Percentiles rank a stretch among this genome's conserved stretches.
phyloP scores from a whole-genome alignment of 164 flowering plant species.

The Nymphaea colorata region DNA sequence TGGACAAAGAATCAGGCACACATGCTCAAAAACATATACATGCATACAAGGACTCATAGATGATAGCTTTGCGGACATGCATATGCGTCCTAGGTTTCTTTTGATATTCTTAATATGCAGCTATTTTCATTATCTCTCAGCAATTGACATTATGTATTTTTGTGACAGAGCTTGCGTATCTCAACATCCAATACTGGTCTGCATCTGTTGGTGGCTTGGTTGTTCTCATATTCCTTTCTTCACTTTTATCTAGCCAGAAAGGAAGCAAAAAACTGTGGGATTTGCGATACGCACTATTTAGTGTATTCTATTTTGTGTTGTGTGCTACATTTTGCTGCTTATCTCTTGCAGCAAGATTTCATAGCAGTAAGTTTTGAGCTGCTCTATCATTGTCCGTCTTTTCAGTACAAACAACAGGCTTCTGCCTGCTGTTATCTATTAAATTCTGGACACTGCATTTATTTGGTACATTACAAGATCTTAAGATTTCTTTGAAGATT shows the following conservation, averaged over 20 bases:
- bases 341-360: constrained; percentile 34
- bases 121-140: not conserved
- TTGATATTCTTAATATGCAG: not conserved
- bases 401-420: not conserved
- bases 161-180: constrained; percentile 49
- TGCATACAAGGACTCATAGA: no score
- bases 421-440: no score
- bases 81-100: no score
- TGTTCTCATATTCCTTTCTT: constrained; percentile 45
- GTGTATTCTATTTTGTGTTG: constrained; percentile 18
- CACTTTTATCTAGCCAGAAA: constrained; percentile 10
- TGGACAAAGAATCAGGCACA: no score
- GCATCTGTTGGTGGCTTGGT: constrained; percentile 45
- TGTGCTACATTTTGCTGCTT: constrained; percentile 24
- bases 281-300: constrained; percentile 16
- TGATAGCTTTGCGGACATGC: no score
- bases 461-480: no score
- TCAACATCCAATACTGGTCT: constrained; percentile 72
- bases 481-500: no score
- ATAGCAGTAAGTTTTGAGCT: constrained; percentile 27
- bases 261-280: constrained; percentile 1
- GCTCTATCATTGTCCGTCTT: not conserved
- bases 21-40: no score
- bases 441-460: no score
- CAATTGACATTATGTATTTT: constrained; percentile 8